phyloP scores from a whole-genome alignment of 495 filamentous ascomycete genomes.

The Elaphomyces granulatus region DNA sequence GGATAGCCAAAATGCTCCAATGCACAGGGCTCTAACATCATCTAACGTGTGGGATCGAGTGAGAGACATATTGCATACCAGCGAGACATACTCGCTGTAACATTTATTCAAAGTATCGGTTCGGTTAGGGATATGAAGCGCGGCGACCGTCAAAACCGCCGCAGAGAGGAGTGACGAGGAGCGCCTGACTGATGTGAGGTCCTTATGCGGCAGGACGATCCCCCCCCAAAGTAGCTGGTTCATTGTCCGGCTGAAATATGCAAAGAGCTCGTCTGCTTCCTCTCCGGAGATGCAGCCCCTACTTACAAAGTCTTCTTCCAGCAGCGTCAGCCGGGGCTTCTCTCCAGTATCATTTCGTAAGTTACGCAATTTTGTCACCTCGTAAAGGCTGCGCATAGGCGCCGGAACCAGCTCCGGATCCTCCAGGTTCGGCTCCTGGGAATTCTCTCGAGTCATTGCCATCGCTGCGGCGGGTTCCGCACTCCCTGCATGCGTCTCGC shows the following conservation, averaged over 20 bases:
- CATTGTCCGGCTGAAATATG: conserved; percentile 38
- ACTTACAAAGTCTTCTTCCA: conserved; percentile 39
- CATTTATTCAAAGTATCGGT: conserved; percentile 35
- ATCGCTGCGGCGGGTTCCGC: conserved; percentile 3
- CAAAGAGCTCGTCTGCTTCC: conserved; percentile 37
- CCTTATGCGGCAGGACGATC: conserved; percentile 37
- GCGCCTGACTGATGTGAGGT: conserved; percentile 34
- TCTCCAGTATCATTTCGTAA: conserved; percentile 32
- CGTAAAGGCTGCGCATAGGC: conserved; percentile 45
- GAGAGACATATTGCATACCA: conserved; percentile 38
- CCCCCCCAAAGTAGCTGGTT: conserved; percentile 43
- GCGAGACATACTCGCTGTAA: conserved; percentile 36
- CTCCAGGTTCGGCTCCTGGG: conserved; percentile 36
- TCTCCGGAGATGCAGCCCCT: conserved; percentile 33
- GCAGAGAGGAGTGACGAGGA: conserved; percentile 35
- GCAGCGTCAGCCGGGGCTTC: conserved; percentile 30
- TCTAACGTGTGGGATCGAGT: conserved; percentile 36
- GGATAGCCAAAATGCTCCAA: conserved; percentile 40
- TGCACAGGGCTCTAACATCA: conserved; percentile 37
- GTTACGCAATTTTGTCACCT: conserved; percentile 43
- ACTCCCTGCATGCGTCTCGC: conserved; percentile 11
- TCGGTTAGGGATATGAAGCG: conserved; percentile 37
- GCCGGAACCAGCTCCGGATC: conserved; percentile 36
- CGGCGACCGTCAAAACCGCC: conserved; percentile 39
- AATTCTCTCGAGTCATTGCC: conserved; percentile 35